phyloP scores from a whole-genome alignment of 2,329 filamentous ascomycete genomes.

The Curvularia lunata region DNA sequence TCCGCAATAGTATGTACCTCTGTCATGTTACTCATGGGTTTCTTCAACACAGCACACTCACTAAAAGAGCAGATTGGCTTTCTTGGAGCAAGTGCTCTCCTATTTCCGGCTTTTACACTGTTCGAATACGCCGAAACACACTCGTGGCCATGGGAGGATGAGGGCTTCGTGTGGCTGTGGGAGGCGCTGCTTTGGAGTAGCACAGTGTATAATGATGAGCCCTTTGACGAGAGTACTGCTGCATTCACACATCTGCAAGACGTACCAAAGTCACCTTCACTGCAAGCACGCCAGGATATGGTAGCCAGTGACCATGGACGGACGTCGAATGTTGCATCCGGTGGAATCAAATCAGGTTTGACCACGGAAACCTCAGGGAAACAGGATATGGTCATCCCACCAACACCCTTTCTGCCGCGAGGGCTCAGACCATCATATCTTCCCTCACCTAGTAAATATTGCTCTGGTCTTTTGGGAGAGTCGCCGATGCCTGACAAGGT shows the following conservation, averaged over 20 bases:
- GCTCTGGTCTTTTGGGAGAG: slow-evolving; percentile 11
- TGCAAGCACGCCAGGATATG: neutral
- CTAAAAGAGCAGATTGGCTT: neutral
- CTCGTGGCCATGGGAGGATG: slow-evolving; percentile 16
- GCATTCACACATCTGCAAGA: neutral
- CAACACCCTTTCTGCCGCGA: slow-evolving; percentile 6
- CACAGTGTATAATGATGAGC: slow-evolving; percentile 5
- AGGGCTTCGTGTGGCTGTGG: slow-evolving; percentile 17
- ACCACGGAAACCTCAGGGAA: neutral
- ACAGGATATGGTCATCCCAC: slow-evolving; percentile 5
- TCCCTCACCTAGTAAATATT: slow-evolving; percentile 1
- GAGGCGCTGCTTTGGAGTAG: slow-evolving; percentile 9
- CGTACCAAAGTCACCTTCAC: neutral
- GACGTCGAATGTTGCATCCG: too few relatives aligned
- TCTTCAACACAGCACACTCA: neutral
- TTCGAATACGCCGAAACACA: slow-evolving; percentile 7
- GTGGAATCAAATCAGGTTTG: neutral
- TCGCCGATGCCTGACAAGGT: slow-evolving; percentile 7
- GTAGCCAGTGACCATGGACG: neutral
- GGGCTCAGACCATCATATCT: slow-evolving; percentile 2
- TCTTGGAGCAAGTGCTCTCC: neutral
- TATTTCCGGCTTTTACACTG: slow-evolving; percentile 7
- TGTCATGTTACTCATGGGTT: neutral
- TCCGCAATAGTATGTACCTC: slow-evolving; percentile 2
- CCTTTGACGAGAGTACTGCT: neutral